phyloP scores from a whole-genome alignment of 306 rosid species.

The Betula pendula region DNA sequence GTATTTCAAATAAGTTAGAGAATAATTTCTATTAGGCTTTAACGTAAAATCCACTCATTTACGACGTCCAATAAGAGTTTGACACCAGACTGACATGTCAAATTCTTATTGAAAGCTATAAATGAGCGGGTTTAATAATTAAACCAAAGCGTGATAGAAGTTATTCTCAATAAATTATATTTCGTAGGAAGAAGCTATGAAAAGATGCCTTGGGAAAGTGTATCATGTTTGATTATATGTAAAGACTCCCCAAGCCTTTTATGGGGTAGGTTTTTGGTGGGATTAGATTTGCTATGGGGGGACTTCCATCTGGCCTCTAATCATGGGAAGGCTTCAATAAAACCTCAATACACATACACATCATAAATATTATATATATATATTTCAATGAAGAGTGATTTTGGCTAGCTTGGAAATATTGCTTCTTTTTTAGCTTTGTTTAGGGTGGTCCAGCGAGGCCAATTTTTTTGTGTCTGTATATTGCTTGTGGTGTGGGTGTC shows the following conservation, averaged over 20 bases:
- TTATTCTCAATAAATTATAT: slow-evolving; percentile 6
- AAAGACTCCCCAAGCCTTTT: background rate
- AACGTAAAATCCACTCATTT: too few relatives aligned
- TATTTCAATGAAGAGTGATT: background rate
- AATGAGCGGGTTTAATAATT: too few relatives aligned
- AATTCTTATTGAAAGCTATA: too few relatives aligned
- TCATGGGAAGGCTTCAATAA: slow-evolving; percentile 22
- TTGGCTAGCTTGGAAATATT: slow-evolving; percentile 13
- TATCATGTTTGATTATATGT: slow-evolving; percentile 1
- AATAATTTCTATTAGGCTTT: too few relatives aligned
- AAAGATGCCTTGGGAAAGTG: background rate
- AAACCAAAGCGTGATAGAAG: too few relatives aligned
- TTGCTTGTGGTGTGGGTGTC: slow-evolving; percentile 64
- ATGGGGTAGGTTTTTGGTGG: slow-evolving; percentile 23
- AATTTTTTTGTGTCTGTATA: slow-evolving; percentile 23
- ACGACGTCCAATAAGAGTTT: too few relatives aligned
- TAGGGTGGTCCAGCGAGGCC: slow-evolving; percentile 17
- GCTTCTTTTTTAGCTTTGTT: slow-evolving; percentile 2
- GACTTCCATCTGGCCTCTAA: slow-evolving; percentile 26
- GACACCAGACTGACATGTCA: too few relatives aligned
- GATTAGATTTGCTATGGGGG: slow-evolving; percentile 14
- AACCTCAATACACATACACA: background rate
- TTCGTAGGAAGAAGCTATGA: background rate
- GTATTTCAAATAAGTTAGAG: slow-evolving; percentile 12
- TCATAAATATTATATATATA: background rate